These are phyloP conservation scores for Parsonsia alboflavescens DNA, from an alignment of 257 asterid genomes.

Conservation along the genomic window DNA sequence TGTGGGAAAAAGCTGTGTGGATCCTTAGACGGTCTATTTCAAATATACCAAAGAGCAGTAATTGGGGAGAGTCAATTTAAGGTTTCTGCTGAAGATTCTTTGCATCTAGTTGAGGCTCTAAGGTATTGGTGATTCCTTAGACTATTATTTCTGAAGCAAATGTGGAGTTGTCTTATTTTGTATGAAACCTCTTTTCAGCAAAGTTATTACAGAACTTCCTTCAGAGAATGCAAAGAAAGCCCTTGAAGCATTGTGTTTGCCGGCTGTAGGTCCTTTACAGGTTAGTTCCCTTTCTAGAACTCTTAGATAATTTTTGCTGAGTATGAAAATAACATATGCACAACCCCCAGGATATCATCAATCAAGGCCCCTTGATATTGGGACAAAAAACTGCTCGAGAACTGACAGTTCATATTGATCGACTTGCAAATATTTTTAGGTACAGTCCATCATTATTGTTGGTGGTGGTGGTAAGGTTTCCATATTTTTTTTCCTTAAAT, in stretches of 20 bases:
- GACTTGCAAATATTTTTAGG: constrained; percentile 93
- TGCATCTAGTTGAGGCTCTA: constrained; percentile 91
- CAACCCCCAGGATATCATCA: constrained; percentile 69
- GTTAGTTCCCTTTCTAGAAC: constrained; percentile 37
- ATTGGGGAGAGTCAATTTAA: constrained; percentile 80
- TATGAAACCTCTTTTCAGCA: constrained; percentile 45
- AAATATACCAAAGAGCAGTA: constrained; percentile 87
- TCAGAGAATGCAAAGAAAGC: constrained; percentile 90
- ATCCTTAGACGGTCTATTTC: constrained; percentile 80
- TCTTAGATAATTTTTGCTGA: constrained; percentile 11
- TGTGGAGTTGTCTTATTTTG: constrained; percentile 27
- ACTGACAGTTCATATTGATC: constrained; percentile 90
- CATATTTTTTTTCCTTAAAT: neutral
- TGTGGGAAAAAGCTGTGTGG: constrained; percentile 89
- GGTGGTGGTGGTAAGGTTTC: too few species aligned
- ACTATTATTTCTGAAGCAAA: constrained; percentile 12
- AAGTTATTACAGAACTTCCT: constrained; percentile 92
- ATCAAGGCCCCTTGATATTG: constrained; percentile 73
- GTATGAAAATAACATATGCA: constrained; percentile 27
- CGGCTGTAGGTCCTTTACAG: constrained; percentile 79
- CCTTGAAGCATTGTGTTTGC: constrained; percentile 81
- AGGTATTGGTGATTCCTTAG: constrained; percentile 46
- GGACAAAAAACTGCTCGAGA: constrained; percentile 92
- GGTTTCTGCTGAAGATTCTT: constrained; percentile 93
- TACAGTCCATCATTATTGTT: constrained; percentile 16